Evolutionary conservation across 2,329 filamentous ascomycete genomes (phyloP), one percentile per base, ranked within the genome.

Genomic region (Fusarium vanettenii): DNA sequence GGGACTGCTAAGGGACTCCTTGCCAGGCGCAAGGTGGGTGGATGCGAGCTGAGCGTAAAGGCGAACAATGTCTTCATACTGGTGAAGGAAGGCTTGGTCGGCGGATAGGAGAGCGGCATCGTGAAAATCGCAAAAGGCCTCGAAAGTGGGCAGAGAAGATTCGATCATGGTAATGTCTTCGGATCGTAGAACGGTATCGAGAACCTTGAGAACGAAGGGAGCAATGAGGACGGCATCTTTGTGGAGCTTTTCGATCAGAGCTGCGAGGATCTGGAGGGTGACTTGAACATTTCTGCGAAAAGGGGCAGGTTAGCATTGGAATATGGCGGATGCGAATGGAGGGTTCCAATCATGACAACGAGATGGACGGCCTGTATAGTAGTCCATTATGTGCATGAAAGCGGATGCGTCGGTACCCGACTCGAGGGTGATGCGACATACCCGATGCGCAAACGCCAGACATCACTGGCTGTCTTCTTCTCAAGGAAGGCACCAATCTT

Each of bases 401-500:
- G 61, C 70, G 70, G 76, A 72, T 71, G 68, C 70, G 69, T 71
- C 39, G 67, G 68, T 60, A 35, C 41, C 71, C 64, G 56, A 62
- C 25, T 64, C 20, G 16, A 60, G 43, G 25, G 60, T 39, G 64
- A 75, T 71, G 67, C 62, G 66, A 85, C 87, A 68, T 86, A 97
- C 93, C 95, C 95, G 81, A 97, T 94, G 80, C 95, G 92, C 83
- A 91, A 90, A 81, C 94, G 93, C 91, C 93, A 97, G 76, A 98
- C 95, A 86, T 99, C 97, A 80, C 92, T 93, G 71, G 94, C 94
- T 25, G 95, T 97, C 86, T 96, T 95, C 87, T 96, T 97, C 86
- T 98, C 95, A 75, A 99, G 89, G 81, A 98, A 99, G 78, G 92
- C 92, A 83, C 95, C 95, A 76, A 99, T 95, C 85, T 99, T 99